Conservation (phyloP, 2,329 filamentous ascomycete species). For the Alternaria arborescens region DNA sequence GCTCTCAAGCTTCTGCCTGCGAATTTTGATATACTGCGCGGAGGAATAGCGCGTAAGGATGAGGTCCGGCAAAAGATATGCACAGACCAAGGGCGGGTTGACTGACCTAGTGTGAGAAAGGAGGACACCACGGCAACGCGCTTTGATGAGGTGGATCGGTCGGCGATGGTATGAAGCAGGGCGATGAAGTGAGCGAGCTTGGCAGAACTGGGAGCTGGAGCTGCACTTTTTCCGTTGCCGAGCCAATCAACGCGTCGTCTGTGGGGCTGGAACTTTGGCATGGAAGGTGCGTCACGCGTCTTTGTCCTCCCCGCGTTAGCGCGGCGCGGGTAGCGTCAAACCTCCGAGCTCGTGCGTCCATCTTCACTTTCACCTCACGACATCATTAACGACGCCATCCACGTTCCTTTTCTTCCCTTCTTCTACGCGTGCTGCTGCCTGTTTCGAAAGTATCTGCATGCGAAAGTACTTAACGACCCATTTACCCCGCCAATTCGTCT, state of each 20-base stretch:
- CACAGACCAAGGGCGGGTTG: slow-evolving; percentile 29
- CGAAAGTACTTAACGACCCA: slow-evolving; percentile 8
- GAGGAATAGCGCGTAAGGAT: slow-evolving; percentile 18
- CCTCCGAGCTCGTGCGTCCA: slow-evolving; percentile 35
- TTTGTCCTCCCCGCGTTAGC: slow-evolving; percentile 25
- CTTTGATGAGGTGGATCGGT: slow-evolving; percentile 35
- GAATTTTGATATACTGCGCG: slow-evolving; percentile 24
- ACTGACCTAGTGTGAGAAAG: slow-evolving; percentile 33
- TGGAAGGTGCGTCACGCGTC: slow-evolving; percentile 32
- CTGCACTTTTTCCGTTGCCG: slow-evolving; percentile 29
- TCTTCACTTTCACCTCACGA: slow-evolving; percentile 22
- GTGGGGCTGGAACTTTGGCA: slow-evolving; percentile 11
- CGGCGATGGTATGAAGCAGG: slow-evolving; percentile 33
- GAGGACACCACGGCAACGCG: slow-evolving; percentile 41
- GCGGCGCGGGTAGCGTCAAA: slow-evolving; percentile 25
- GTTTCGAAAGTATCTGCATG: slow-evolving; percentile 3
- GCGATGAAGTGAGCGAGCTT: slow-evolving; percentile 35
- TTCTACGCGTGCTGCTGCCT: slow-evolving; percentile 29
- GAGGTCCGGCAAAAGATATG: slow-evolving; percentile 25
- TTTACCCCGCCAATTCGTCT: slow-evolving; percentile 20
- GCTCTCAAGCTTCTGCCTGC: slow-evolving; percentile 29
- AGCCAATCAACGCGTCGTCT: slow-evolving; percentile 35
- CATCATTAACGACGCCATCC: slow-evolving; percentile 17
- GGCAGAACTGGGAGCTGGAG: slow-evolving; percentile 21
- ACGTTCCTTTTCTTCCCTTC: slow-evolving; percentile 23